Evolutionary conservation across 805 yeast genomes (phyloP), one percentile per base, ranked within the genome.

Genomic region (Zygotorulaspora florentina): DNA sequence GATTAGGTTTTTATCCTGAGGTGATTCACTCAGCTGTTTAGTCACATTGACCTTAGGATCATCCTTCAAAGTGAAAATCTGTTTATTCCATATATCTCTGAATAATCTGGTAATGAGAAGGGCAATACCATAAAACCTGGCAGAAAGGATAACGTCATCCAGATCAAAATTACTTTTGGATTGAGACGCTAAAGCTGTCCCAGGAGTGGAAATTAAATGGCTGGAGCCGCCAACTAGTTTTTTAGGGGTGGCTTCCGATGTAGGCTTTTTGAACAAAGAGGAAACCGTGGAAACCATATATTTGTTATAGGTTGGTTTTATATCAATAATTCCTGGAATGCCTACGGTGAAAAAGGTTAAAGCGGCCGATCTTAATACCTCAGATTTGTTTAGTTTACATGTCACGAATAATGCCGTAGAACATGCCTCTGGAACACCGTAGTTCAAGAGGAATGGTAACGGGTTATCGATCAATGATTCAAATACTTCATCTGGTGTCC

Each of bases 401-500:
- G 96, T 86, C 42, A 88, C 80, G 53, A 85, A 85, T 41, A 93
- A 72, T 9, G 96, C 85, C 1, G 93, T 82, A 0, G 96, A 83
- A 59, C 97, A 91, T 3, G 95, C 83, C 64, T 95, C 99, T 42
- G 86, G 81, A 42, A 83, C 76, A 5, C 98, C 97, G 62, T 88
- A 89, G 44, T 85, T 83, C 39, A 78, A 76, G 13, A 83, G 79
- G 60, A 87, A 87, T 42, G 82, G 76, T 42, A 81, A 75, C 42
- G 87, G 77, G 16, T 85, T 81, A 33, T 83, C 90, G 40, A 81
- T 79, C 45, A 87, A 68, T 0, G 84, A 66, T 59, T 84, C 85
- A 52, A 91, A 75, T 4, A 88, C 76, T 61, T 83, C 77, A 61
- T 84, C 90, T 6, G 96, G 93, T 2, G 89, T 83, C 62, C 88